Conservation (phyloP, 2,329 filamentous ascomycete species). For the Nemania sp. region DNA sequence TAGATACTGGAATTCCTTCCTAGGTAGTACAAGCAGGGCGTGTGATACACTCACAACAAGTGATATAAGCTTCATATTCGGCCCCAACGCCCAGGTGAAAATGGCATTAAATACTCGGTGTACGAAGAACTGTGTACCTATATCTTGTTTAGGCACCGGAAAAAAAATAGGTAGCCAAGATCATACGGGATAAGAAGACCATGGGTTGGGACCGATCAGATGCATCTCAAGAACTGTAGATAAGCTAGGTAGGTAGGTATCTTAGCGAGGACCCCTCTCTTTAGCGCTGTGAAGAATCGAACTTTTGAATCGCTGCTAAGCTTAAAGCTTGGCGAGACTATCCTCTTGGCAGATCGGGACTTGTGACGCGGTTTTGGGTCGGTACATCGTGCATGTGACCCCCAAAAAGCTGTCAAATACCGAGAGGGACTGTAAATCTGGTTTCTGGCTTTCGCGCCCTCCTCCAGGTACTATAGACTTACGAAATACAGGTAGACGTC, state of each 20-base stretch:
- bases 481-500: no score
- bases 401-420: not conserved
- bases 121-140: no score
- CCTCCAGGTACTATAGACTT: no score
- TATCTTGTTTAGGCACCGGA: not conserved
- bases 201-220: conserved; percentile 16
- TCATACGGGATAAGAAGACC: conserved; percentile 16
- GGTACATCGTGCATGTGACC: conserved; percentile 4
- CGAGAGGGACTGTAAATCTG: not conserved
- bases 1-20: not conserved
- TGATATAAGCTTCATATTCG: no score
- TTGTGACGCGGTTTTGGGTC: conserved; percentile 23
- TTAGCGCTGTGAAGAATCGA: no score
- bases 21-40: no score
- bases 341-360: conserved; percentile 16
- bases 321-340: conserved; percentile 9
- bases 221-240: conserved; percentile 9
- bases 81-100: conserved; percentile 9
- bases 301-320: not conserved
- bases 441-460: not conserved
- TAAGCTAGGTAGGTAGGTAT: no score
- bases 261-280: no score
- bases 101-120: not conserved
- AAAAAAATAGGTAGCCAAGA: conserved; percentile 1
- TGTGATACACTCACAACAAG: no score